Base-by-base conservation (phyloP, 2,329 filamentous ascomycete species). In the Calonectria fujianensis region DNA sequence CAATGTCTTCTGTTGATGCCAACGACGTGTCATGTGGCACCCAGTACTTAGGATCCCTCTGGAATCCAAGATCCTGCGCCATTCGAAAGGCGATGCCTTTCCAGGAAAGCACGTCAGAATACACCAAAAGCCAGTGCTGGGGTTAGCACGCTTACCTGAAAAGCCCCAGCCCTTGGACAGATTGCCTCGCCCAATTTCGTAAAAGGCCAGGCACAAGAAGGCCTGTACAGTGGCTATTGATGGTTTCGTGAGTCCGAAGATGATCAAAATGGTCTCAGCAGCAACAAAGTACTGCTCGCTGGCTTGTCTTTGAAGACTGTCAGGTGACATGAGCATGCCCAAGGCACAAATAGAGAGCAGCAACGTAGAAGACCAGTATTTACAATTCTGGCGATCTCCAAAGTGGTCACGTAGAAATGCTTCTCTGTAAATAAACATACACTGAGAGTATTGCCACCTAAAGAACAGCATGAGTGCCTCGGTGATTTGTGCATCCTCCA, bases 381-480 rank as follows among this genome's bases (percentile, higher is more conserved):
- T 82, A 24, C 79, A 77, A 5, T 59, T 48, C 24, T 72, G 48
- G 0, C 69, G 68, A n/a, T 76, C 68, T 7, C 76, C 72, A 51
- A 80, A 82, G 31, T 83, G 78, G 27, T 81, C 80, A 9, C 70
- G 63, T 2, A 82, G 54, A 37, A 83, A 82, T 0, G 80, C 79
- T n/a, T 82, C 81, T 0, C 82, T 77, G 32, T 82, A 83, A 2
- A 83, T 79, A 54, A 83, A 83, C 78, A 82, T 82, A 74, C 82
- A 82, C 18, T 83, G 76, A 2, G 81, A 77, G 24, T 82, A 83
- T 63, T 83, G 81, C 75, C 78, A 81, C n/a, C 72, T 77, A 68
- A 83, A 83, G 63, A 83, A 83, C 1, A 76, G 73, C n/a, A 76
- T 61, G 0, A 83, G 65, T 0, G 76, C 74, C 3, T 75, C 65